Evolutionary conservation across 176 grass and related monocot genomes (phyloP), one percentile per base, ranked within the genome.

Genomic region (Triticum dicoccoides): DNA sequence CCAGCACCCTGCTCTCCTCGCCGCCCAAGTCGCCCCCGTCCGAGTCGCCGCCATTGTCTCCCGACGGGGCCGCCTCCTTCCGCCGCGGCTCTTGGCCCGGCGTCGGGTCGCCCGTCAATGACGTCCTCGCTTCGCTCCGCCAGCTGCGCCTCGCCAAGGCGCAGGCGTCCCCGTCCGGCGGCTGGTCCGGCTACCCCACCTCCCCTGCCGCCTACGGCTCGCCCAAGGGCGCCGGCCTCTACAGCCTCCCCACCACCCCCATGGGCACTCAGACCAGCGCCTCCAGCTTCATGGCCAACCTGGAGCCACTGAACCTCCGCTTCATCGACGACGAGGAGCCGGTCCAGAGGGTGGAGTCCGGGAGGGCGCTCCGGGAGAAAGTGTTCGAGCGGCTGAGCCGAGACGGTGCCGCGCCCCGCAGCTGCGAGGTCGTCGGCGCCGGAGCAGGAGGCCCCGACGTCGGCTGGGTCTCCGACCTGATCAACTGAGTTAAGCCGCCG

Each of bases 31-130:
- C 91, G 15, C 90, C 97, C 0, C 82, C 92, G 4, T 89, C 88
- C 0, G 94, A 98, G 21, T 98, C 97, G 20, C 96, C 96, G 15
- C 96, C 96, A 66, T 87, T 94, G 88, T 98, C 96, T 1, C 96
- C 96, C 0, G 87, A 83, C 80, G 65, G 65, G 4, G 80, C 77
- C 20, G 56, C 75, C 8, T 80, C 85, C 0, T 21, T 81, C 37
- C 68, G 86, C 17, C 84, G 93, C 25, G 86, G 86, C 0, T 88
- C 91, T 0, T 98, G 91, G 86, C 76, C 88, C 0, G 78, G 63
- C 2, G 72, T 79, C 2, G 93, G 91, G 2, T 82, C 95, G 3
- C 89, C 91, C 2, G 86, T 94, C 11, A 94, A 76, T 42, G 96
- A 96, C 11, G 84, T 98, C 3, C 33, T 96, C 3, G 88, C 92